Base-by-base conservation (phyloP, 169 alveolate genomes). In the Plasmodium vinckei region DNA sequence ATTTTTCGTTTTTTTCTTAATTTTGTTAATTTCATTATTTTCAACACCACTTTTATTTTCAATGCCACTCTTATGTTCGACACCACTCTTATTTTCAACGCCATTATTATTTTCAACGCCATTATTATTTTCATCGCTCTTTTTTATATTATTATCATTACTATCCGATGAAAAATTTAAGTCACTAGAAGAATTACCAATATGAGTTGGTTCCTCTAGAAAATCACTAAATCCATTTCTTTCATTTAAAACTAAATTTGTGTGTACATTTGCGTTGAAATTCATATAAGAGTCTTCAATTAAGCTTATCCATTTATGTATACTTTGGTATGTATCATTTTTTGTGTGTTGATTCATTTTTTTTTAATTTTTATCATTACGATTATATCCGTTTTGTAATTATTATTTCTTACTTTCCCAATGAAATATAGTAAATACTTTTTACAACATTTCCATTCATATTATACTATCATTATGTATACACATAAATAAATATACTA, bases 201-300 rank as follows among this genome's bases (percentile, higher is more conserved):
- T 61, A 57, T 15, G 21, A 15, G 17, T 10, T 33, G 7, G 5
- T 3, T 33, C 5, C 5, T 33, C 42, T 2, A 33, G 0, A 33
- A 4, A 3, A 1, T 21, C 60, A 60, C n/a, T 21, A 19, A 10
- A 56, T 13, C 61, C 64, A 9, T 60, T 27, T 15, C 17, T 9
- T 27, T 9, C 47, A 46, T 64, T 73, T 15, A 17, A 46, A 33
- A 3, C 42, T 5, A 5, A 0, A 53, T 68, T 15, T 19, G 23
- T 54, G 56, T 73, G 88, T 10, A 73, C 6, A 10, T 73, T 53
- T 21, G 88, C 17, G 17, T 73, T 61, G 51, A 73, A 73, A 44
- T 46, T 27, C 5, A 60, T 73, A 46, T 73, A 73, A 9, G 25
- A 51, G 4, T 60, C 42, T 33, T 33, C 42, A 33, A 33, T 51